Evolutionary conservation across 1,284 basidiomycete genomes (phyloP).

Genomic region (Phellopilus nigrolimitatus): DNA sequence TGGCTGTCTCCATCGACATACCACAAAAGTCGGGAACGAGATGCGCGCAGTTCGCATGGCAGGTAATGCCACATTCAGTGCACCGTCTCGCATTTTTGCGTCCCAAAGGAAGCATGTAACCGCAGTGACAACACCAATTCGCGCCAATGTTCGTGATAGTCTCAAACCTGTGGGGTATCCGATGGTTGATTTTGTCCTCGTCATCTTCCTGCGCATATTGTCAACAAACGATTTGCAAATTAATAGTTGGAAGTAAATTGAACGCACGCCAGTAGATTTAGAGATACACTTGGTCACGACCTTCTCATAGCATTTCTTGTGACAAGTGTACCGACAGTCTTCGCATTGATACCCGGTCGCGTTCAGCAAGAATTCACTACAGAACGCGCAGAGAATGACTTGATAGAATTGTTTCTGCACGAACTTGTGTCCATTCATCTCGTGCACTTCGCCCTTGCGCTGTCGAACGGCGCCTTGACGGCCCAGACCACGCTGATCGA

Average conservation of each 20-base stretch:
- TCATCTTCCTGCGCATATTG: slow-evolving; percentile 70
- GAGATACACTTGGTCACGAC: slow-evolving; percentile 99
- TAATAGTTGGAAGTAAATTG: slow-evolving; percentile 4
- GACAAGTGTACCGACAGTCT: slow-evolving; percentile 98
- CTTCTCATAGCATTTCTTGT: slow-evolving; percentile 99
- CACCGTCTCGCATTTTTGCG: slow-evolving; percentile 96
- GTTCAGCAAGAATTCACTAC: slow-evolving; percentile 96
- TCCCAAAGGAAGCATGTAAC: slow-evolving; percentile 95
- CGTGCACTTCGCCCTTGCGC: slow-evolving; percentile 96
- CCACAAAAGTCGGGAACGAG: slow-evolving; percentile 99
- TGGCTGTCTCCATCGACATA: slow-evolving; percentile 99
- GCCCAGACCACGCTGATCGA: slow-evolving; percentile 90
- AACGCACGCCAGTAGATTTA: slow-evolving; percentile 86
- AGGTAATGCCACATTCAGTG: slow-evolving; percentile 93
- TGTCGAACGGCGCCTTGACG: slow-evolving; percentile 98
- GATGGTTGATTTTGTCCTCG: slow-evolving; percentile 98
- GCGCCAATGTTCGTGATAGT: slow-evolving; percentile 96
- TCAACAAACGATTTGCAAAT: slow-evolving; percentile 9
- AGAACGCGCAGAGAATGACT: slow-evolving; percentile 97
- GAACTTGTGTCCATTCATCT: slow-evolving; percentile 99
- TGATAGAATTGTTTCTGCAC: slow-evolving; percentile 98
- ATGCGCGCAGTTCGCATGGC: slow-evolving; percentile 97
- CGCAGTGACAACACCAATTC: slow-evolving; percentile 99
- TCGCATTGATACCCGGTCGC: slow-evolving; percentile 98
- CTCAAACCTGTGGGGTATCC: slow-evolving; percentile 98